phyloP scores from a whole-genome alignment of 2,329 filamentous ascomycete species.

The Fusarium lyarnte region DNA sequence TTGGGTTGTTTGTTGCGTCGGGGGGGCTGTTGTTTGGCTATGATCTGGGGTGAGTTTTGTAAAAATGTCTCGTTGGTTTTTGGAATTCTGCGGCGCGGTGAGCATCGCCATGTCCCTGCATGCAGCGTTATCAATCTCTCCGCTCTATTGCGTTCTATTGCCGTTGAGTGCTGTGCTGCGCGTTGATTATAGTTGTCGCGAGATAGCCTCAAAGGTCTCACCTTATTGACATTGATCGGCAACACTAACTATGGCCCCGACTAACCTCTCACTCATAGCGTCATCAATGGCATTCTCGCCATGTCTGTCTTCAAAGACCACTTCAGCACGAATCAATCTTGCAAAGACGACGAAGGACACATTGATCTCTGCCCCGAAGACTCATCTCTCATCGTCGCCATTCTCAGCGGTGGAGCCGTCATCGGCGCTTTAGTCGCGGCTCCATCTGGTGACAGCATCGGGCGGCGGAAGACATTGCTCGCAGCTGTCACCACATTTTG shows the following conservation, averaged over 20 bases:
- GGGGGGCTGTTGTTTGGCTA: constrained; percentile 76
- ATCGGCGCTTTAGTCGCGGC: constrained; percentile 77
- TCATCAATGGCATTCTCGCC: constrained; percentile 76
- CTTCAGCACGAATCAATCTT: constrained; percentile 67
- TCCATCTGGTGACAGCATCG: constrained; percentile 74
- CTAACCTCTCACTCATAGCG: constrained; percentile 43
- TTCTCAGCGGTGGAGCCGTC: constrained; percentile 83
- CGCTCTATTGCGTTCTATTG: no score
- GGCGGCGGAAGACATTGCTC: constrained; percentile 76
- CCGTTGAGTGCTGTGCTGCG: not conserved
- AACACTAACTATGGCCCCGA: not conserved
- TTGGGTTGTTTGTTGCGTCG: constrained; percentile 75
- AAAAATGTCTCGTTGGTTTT: constrained; percentile 9
- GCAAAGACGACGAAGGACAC: constrained; percentile 48
- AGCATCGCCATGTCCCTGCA: not conserved
- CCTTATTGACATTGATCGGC: constrained; percentile 5
- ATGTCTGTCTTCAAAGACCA: constrained; percentile 74
- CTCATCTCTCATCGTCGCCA: constrained; percentile 80
- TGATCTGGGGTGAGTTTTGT: constrained; percentile 69
- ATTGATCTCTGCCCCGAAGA: constrained; percentile 65
- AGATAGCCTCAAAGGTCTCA: not conserved
- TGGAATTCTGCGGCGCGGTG: constrained; percentile 6
- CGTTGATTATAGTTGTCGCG: not conserved
- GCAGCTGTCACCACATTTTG: constrained; percentile 72
- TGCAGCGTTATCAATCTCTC: not conserved